phyloP scores from a whole-genome alignment of 768 basidiomycete genomes.

The Suillus tomentosus region DNA sequence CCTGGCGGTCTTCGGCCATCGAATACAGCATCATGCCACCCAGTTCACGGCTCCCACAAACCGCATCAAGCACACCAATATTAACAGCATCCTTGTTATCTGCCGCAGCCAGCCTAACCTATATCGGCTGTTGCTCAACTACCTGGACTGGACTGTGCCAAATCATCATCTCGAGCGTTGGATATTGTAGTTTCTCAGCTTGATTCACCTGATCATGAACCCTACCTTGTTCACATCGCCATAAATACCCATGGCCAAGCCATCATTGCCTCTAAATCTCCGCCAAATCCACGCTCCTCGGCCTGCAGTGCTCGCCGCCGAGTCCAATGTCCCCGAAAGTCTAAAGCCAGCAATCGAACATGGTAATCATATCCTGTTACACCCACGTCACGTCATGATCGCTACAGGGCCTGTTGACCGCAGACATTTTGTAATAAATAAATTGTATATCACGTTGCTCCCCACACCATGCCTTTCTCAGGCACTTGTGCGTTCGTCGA shows the following conservation, averaged over 20 bases:
- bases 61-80: slow-evolving; percentile 1
- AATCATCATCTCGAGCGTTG: too few species aligned
- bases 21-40: slow-evolving; percentile 11
- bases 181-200: slow-evolving; percentile 8
- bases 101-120: neutral
- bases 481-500: slow-evolving; percentile 5
- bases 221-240: slow-evolving; percentile 2
- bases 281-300: slow-evolving; percentile 17
- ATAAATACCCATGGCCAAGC: slow-evolving; percentile 14
- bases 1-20: slow-evolving; percentile 8
- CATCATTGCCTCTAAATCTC: slow-evolving; percentile 16
- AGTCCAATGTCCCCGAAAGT: slow-evolving; percentile 12
- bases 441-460: slow-evolving; percentile 13
- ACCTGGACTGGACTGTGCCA: too few species aligned
- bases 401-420: slow-evolving; percentile 17
- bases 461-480: slow-evolving; percentile 12
- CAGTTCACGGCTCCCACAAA: neutral
- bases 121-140: neutral
- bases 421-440: slow-evolving; percentile 16
- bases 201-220: slow-evolving; percentile 11
- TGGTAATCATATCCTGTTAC: slow-evolving; percentile 1
- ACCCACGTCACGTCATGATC: slow-evolving; percentile 14
- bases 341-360: neutral
- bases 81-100: slow-evolving; percentile 3
- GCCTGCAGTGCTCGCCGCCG: slow-evolving; percentile 14